Percentiles rank a stretch among this genome's conserved stretches.
Conservation (phyloP, 257 asterid species). For the Prunella vulgaris region DNA sequence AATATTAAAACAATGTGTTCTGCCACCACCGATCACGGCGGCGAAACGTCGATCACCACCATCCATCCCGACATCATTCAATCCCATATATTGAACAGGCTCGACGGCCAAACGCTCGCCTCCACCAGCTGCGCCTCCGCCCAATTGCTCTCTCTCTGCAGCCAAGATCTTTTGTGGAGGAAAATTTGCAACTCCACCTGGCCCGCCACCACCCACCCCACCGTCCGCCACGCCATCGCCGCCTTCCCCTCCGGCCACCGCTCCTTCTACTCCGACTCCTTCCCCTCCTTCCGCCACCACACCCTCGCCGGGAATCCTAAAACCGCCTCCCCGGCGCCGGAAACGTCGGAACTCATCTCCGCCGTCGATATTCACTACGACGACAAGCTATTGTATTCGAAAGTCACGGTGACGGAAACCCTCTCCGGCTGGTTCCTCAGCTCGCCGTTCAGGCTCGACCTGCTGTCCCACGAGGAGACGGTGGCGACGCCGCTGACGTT, state of each 20-base stretch:
- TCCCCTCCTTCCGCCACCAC: constrained; percentile 35
- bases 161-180: constrained; percentile 53
- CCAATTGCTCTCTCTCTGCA: constrained; percentile 35
- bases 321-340: neutral
- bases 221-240: constrained; percentile 31
- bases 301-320: neutral
- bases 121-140: constrained; percentile 48
- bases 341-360: constrained; percentile 40
- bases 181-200: constrained; percentile 50
- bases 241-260: constrained; percentile 64
- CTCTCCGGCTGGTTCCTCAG: constrained; percentile 49
- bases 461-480: constrained; percentile 41
- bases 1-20: too few species aligned
- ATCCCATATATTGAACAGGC: constrained; percentile 33
- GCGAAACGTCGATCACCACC: constrained; percentile 17
- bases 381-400: constrained; percentile 43
- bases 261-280: constrained; percentile 63
- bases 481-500: constrained; percentile 38
- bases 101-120: constrained; percentile 73
- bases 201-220: constrained; percentile 66
- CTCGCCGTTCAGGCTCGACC: constrained; percentile 60
- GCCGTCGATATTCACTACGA: constrained; percentile 62
- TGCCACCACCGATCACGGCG: too few species aligned
- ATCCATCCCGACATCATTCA: constrained; percentile 57
- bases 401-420: constrained; percentile 39